phyloP scores from a whole-genome alignment of 2,329 filamentous ascomycete genomes.

The Penicillium sp. region DNA sequence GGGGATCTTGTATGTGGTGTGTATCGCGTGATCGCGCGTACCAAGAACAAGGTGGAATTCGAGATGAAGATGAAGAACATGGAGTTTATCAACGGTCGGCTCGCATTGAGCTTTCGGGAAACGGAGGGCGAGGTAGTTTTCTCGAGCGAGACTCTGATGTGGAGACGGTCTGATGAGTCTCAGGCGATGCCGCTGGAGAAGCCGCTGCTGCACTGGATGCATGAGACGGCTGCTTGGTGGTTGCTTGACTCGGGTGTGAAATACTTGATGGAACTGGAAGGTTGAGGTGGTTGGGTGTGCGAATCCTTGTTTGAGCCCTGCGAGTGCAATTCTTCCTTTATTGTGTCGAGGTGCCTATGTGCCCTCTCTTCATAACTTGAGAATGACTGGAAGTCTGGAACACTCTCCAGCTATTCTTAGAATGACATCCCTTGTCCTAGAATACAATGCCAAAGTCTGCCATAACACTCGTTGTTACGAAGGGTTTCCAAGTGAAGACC shows the following conservation, averaged over 20 bases:
- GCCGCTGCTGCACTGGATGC: conserved; percentile 30
- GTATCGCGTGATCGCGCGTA: conserved; percentile 32
- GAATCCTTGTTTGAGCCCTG: neutral
- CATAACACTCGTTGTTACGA: neutral
- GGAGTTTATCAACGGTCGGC: conserved; percentile 23
- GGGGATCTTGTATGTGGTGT: conserved; percentile 37
- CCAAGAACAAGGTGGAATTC: conserved; percentile 33
- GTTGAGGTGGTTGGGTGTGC: neutral
- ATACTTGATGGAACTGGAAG: conserved; percentile 31
- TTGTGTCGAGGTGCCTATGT: neutral
- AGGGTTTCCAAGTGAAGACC: neutral
- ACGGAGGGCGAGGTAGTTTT: conserved; percentile 23
- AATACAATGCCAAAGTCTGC: neutral
- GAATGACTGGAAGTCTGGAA: neutral
- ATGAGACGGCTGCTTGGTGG: conserved; percentile 40
- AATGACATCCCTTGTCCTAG: neutral
- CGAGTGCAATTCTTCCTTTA: neutral
- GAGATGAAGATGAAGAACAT: conserved; percentile 24
- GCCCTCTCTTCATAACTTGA: neutral
- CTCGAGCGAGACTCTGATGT: conserved; percentile 35
- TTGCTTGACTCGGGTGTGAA: conserved; percentile 36
- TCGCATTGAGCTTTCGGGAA: conserved; percentile 28
- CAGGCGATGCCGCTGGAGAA: conserved; percentile 34
- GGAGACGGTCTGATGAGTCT: conserved; percentile 23
- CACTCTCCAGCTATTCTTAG: neutral